Percentiles rank a stretch among this genome's conserved stretches.
Conservation (phyloP, 2,329 filamentous ascomycete species). For the Fusarium sp. region DNA sequence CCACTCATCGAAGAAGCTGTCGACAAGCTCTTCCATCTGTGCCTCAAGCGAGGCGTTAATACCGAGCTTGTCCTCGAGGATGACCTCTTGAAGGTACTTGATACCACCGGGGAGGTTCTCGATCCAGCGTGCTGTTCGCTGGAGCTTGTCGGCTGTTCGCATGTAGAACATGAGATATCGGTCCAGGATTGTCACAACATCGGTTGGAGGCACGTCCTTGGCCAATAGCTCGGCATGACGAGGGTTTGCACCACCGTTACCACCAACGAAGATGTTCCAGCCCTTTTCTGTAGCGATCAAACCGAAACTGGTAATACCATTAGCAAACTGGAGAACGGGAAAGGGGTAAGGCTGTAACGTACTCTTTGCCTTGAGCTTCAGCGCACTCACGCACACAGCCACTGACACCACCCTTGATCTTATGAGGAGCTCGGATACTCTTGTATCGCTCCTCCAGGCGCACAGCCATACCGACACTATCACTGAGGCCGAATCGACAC, state of each 20-base stretch:
- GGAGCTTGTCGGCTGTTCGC: slow-evolving; percentile 88
- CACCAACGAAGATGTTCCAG: slow-evolving; percentile 91
- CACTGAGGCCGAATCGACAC: slow-evolving; percentile 89
- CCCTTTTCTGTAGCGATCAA: slow-evolving; percentile 93
- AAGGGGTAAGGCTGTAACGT: slow-evolving; percentile 48
- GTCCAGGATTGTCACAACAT: slow-evolving; percentile 86
- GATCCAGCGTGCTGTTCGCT: slow-evolving; percentile 89
- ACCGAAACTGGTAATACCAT: slow-evolving; percentile 71
- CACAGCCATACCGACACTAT: slow-evolving; percentile 91
- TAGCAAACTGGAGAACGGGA: slow-evolving; percentile 4
- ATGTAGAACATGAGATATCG: slow-evolving; percentile 95
- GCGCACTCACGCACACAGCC: slow-evolving; percentile 94
- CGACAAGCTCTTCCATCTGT: slow-evolving; percentile 88
- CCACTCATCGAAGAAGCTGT: slow-evolving; percentile 92
- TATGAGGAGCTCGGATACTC: slow-evolving; percentile 88
- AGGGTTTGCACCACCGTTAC: slow-evolving; percentile 89
- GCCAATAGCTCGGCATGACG: slow-evolving; percentile 84
- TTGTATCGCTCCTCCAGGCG: slow-evolving; percentile 91
- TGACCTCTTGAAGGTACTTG: slow-evolving; percentile 82
- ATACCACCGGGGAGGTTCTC: slow-evolving; percentile 87
- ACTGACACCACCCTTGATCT: slow-evolving; percentile 90
- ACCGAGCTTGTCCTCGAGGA: slow-evolving; percentile 86
- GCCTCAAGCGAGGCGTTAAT: slow-evolving; percentile 86
- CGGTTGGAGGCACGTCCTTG: slow-evolving; percentile 85
- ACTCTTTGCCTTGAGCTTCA: slow-evolving; percentile 93